Conservation (phyloP, 2,329 filamentous ascomycete species). For the Aspergillus hiratsukae region DNA sequence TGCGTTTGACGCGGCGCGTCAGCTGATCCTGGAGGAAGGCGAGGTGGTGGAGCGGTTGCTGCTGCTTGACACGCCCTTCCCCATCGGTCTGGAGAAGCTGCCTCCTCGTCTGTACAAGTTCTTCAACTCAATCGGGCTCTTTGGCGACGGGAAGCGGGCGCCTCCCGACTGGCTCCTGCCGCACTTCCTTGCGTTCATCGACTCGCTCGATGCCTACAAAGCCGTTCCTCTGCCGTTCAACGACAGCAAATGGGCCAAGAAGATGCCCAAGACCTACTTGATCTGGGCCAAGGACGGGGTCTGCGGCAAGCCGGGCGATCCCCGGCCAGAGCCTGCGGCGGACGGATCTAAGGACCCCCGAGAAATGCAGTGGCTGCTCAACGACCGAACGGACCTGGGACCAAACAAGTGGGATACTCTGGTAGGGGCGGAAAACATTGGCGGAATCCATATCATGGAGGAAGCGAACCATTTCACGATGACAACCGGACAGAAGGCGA, state of each 20-base stretch:
- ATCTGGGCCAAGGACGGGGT: slow-evolving; percentile 49
- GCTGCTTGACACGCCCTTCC: slow-evolving; percentile 63
- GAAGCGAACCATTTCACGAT: slow-evolving; percentile 33
- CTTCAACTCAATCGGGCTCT: slow-evolving; percentile 45
- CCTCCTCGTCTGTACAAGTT: slow-evolving; percentile 51
- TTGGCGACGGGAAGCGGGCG: slow-evolving; percentile 42
- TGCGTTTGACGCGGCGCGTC: slow-evolving; percentile 62
- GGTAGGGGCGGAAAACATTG: slow-evolving; percentile 35
- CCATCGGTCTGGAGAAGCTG: slow-evolving; percentile 63
- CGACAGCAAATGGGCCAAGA: slow-evolving; percentile 25
- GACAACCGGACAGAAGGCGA: neutral
- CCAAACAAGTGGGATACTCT: slow-evolving; percentile 46
- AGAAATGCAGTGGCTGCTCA: slow-evolving; percentile 48
- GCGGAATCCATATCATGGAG: slow-evolving; percentile 29
- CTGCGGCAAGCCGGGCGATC: slow-evolving; percentile 39
- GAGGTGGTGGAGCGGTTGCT: slow-evolving; percentile 58
- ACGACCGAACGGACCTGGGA: slow-evolving; percentile 46
- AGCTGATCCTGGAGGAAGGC: slow-evolving; percentile 52
- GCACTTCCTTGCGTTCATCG: slow-evolving; percentile 49
- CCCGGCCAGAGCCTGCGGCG: slow-evolving; percentile 35
- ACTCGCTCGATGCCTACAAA: slow-evolving; percentile 44
- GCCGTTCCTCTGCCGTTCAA: slow-evolving; percentile 28
- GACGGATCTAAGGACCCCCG: slow-evolving; percentile 40
- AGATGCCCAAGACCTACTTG: slow-evolving; percentile 40
- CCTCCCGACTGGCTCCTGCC: slow-evolving; percentile 48